These are phyloP conservation scores for Thoreauomyces humboldtii DNA, from an alignment of 192 early-diverging fungal species.

Conservation along the genomic window DNA sequence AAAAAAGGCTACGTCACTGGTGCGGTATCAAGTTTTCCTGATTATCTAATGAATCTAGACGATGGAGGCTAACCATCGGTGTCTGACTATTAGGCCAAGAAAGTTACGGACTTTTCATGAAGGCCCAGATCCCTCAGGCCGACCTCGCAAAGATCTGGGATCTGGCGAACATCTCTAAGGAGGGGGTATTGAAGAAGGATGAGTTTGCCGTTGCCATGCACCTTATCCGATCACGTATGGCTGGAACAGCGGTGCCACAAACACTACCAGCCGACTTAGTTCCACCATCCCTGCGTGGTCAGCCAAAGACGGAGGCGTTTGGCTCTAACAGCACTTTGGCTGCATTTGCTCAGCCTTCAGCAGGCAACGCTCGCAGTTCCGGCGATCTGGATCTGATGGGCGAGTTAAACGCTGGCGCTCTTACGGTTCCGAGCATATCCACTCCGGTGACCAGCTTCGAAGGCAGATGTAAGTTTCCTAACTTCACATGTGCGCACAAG, in stretches of 20 bases:
- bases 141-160: conserved; percentile 77
- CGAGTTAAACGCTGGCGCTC: too few species aligned
- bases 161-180: conserved; percentile 34
- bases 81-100: conserved; percentile 57
- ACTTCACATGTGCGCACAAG: too few species aligned
- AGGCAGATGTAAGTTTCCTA: too few species aligned
- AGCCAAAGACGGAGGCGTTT: background rate
- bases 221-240: conserved; percentile 39
- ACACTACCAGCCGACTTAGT: conserved; percentile 54
- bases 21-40: conserved; percentile 18
- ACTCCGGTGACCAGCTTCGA: too few species aligned
- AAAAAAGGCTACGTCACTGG: conserved; percentile 68
- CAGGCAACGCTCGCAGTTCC: too few species aligned
- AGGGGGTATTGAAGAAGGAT: conserved; percentile 40
- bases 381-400: conserved; percentile 44
- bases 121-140: conserved; percentile 67
- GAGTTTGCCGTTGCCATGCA: conserved; percentile 52
- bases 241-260: conserved; percentile 34
- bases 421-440: too few species aligned
- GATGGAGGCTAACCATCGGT: too few species aligned
- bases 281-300: conserved; percentile 51
- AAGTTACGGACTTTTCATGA: conserved; percentile 74
- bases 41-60: too few species aligned
- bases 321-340: too few species aligned
- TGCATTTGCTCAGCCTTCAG: too few species aligned